Evolutionary conservation across 768 basidiomycete genomes (phyloP), one percentile per base, ranked within the genome.

Genomic region (Rhizopogon vesiculosus): DNA sequence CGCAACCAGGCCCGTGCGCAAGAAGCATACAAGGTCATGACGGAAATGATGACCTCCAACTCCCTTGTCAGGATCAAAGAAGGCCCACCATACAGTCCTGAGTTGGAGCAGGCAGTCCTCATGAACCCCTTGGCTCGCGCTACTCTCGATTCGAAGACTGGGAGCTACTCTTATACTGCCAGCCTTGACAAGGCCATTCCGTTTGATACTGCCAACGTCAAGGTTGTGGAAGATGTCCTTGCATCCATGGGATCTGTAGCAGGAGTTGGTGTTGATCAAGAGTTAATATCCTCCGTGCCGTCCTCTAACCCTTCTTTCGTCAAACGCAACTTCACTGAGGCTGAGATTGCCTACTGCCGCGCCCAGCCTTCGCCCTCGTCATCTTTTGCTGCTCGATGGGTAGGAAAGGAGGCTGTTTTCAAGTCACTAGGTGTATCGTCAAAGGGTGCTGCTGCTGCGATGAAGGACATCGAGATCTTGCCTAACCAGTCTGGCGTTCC

Each of bases 381-480:
- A 7, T 98, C 96, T 2, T 94, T 97, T 67, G 96, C 97, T 19
- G 95, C 91, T 38, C 89, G 95, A 54, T 99, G 97, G 96, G 91
- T 83, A 29, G 96, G 93, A 51, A 99, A 98, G 74, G 97, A 98
- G 71, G 96, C 95, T 3, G 85, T 89, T 53, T 98, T 98, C 86
- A 98, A 98, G 76, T 90, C 93, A 5, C 81, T 99, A 1, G 90
- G 92, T 19, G 88, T 93, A 43, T 74, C 86, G 18, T 93, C 91
- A 3, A 89, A 92, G 72, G 97, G 97, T 40, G 96, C 95, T 10
- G 91, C 83, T 6, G 95, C 97, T 16, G 78, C 88, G n/a, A 87
- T 98, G 88, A 91, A 91, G 73, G 95, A 98, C 61, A 98, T 99
- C 57, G 97, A 98, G 72, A 94, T 98, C 63, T 76, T 96, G 56